Evolutionary conservation across 345 rosid genomes (phyloP).

Genomic region (Eucalyptus regnans): DNA sequence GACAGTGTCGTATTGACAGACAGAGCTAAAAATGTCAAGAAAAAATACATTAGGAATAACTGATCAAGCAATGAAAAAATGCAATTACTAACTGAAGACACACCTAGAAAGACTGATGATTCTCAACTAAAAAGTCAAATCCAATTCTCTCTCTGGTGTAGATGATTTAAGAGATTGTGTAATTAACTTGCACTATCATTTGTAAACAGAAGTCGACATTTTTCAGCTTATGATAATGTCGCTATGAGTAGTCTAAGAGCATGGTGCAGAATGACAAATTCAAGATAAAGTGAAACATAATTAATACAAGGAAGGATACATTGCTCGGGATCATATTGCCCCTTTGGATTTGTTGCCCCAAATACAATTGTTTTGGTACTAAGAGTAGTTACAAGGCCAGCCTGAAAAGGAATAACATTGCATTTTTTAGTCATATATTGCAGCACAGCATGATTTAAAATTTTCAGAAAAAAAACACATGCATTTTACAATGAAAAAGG

Average conservation of each 20-base stretch:
- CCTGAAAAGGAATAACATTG: slow-evolving; percentile 28
- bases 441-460: neutral
- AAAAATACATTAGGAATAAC: neutral
- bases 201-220: neutral
- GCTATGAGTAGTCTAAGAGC: neutral
- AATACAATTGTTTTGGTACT: slow-evolving; percentile 84
- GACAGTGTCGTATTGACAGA: slow-evolving; percentile 94
- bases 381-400: slow-evolving; percentile 92
- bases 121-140: neutral
- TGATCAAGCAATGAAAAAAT: neutral
- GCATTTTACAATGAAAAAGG: neutral
- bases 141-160: neutral
- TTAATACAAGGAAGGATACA: slow-evolving; percentile 34
- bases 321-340: slow-evolving; percentile 93
- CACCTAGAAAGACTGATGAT: neutral
- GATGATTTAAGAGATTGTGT: neutral
- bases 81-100: neutral
- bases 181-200: neutral
- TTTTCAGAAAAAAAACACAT: neutral
- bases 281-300: neutral
- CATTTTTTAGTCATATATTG: neutral
- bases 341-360: slow-evolving; percentile 98
- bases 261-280: neutral
- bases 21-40: slow-evolving; percentile 71
- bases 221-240: neutral